Conservation (phyloP, 768 basidiomycete genomes). For the Zangia roseola region DNA sequence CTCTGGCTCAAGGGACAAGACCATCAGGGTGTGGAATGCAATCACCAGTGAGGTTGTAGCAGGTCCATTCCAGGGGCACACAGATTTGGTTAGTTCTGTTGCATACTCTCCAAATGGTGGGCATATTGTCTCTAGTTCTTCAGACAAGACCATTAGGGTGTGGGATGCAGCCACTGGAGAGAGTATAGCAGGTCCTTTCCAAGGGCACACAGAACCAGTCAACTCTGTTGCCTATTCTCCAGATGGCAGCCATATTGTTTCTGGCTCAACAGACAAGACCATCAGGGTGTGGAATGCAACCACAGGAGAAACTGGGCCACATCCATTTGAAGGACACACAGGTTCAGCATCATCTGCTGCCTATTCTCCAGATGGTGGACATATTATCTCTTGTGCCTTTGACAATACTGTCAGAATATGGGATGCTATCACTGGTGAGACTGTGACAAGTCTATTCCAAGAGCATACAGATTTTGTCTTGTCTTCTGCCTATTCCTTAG, state of each 20-base stretch:
- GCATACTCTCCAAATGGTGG: slow-evolving; percentile 1
- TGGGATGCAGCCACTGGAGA: background rate
- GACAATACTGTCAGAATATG: background rate
- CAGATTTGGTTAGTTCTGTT: background rate
- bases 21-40: slow-evolving; percentile 16
- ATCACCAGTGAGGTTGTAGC: slow-evolving; percentile 5
- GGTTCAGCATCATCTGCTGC: no score
- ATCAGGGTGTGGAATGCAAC: background rate
- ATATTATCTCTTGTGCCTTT: background rate
- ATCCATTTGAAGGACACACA: no score
- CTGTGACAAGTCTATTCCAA: no score
- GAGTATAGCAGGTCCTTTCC: background rate
- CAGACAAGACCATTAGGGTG: background rate
- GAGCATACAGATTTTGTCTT: background rate
- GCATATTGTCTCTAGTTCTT: background rate
- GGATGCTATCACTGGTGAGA: no score
- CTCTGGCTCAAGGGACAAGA: background rate
- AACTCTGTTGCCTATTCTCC: background rate
- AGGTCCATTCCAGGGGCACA: slow-evolving; percentile 3
- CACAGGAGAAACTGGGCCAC: background rate
- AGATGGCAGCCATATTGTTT: background rate
- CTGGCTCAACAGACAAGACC: background rate
- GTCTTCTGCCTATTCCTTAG: background rate
- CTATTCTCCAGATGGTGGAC: background rate
- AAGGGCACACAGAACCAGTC: background rate